Evolutionary conservation across 2,329 filamentous ascomycete species (phyloP), one percentile per base, ranked within the genome.

Genomic region (Claviceps maximensis): DNA sequence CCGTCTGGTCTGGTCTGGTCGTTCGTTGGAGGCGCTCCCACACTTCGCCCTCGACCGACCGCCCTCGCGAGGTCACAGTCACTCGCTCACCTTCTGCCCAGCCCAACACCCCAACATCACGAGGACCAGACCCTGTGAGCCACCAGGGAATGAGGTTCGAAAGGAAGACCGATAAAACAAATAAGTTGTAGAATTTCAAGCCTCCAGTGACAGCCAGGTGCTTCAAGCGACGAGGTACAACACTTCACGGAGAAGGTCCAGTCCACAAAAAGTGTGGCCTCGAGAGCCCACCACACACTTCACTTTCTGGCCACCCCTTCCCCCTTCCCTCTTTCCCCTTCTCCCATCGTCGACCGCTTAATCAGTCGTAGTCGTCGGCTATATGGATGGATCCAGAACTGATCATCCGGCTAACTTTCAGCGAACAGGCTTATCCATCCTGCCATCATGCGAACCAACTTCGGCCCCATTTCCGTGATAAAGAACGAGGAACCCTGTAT

Each of bases 71-170:
- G n/a, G n/a, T n/a, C n/a, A 51, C 45, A 17, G 38, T 45, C 29
- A 45, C 44, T 36, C 27, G 15, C 42, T 41, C n/a, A n/a, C n/a
- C n/a, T n/a, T n/a, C n/a, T n/a, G n/a, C 40, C 36, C 9, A 49
- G 31, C 53, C 40, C 15, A 51, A 27, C 44, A n/a, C 23, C 25
- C 23, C 44, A 27, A 21, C 13, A 40, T 49, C 53, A 48, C 53
- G 49, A 54, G 53, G 45, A 38, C 45, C 15, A 47, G 45, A 49
- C 38, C 49, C 45, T 49, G 45, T 51, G n/a, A 45, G 49, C 41
- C 12, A 38, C 23, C 45, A 51, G 53, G 49, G 44, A 33, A 8
- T 3, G 17, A 49, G 27, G 17, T 15, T 17, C 3, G 41, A 25
- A 25, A 23, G 45, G 4, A 44, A 15, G 41, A 23, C 21, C 23